phyloP scores from a whole-genome alignment of 2,329 filamentous ascomycete genomes.

The Exserohilum rostratum region DNA sequence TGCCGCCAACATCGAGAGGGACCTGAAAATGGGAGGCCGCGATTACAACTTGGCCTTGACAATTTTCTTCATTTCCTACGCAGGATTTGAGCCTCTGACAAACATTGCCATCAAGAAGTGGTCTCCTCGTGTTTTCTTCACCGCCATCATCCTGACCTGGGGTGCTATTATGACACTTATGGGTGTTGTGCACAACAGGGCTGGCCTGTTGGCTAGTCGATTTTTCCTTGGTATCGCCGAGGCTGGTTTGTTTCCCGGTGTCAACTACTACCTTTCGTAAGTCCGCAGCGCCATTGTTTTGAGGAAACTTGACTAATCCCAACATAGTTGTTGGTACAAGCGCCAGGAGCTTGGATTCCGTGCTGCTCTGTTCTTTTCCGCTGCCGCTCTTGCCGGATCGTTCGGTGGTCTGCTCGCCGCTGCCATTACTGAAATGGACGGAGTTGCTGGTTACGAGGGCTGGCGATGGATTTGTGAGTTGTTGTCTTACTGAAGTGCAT shows the following conservation, averaged over 20 bases:
- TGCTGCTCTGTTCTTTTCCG: slow-evolving; percentile 65
- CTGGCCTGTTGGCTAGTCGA: slow-evolving; percentile 44
- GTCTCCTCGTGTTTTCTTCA: slow-evolving; percentile 55
- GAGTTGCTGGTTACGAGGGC: slow-evolving; percentile 53
- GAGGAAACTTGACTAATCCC: slow-evolving; percentile 3
- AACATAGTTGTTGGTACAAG: slow-evolving; percentile 57
- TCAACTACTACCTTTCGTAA: slow-evolving; percentile 64
- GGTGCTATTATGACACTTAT: slow-evolving; percentile 58
- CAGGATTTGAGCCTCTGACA: slow-evolving; percentile 59
- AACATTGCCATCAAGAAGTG: slow-evolving; percentile 68
- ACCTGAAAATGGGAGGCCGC: slow-evolving; percentile 55
- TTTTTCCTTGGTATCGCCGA: slow-evolving; percentile 49
- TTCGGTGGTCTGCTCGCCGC: slow-evolving; percentile 66
- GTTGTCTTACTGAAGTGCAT: background rate
- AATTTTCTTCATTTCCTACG: slow-evolving; percentile 65
- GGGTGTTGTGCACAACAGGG: slow-evolving; percentile 52
- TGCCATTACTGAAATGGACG: slow-evolving; percentile 66
- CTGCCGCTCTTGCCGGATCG: slow-evolving; percentile 63
- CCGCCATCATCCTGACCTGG: slow-evolving; percentile 57
- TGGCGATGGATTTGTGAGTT: slow-evolving; percentile 49
- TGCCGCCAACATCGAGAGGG: slow-evolving; percentile 41
- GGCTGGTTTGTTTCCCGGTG: slow-evolving; percentile 47
- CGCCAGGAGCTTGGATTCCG: slow-evolving; percentile 60
- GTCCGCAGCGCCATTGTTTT: background rate
- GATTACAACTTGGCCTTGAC: slow-evolving; percentile 70